These are phyloP conservation scores for Lodderomyces beijingensis DNA, from an alignment of 1,139 yeast species.

Conservation along the genomic window DNA sequence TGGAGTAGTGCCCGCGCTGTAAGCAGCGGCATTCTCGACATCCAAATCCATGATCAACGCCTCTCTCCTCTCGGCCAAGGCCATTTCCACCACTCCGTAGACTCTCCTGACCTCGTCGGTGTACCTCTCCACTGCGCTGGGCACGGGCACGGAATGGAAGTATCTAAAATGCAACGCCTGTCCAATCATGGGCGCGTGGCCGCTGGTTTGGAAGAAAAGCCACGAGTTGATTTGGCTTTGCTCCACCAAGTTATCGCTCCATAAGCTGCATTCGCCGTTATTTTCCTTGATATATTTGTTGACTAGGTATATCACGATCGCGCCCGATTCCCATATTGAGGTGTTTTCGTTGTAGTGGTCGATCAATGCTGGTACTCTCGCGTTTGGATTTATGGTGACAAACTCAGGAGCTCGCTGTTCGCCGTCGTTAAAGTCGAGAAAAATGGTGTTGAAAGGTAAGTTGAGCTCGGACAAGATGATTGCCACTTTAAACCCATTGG, in stretches of 20 bases:
- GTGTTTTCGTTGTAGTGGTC: slow-evolving; percentile 80
- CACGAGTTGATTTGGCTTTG: slow-evolving; percentile 86
- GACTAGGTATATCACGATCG: slow-evolving; percentile 75
- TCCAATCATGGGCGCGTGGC: slow-evolving; percentile 98
- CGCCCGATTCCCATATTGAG: slow-evolving; percentile 92
- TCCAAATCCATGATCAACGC: slow-evolving; percentile 87
- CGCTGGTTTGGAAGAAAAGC: slow-evolving; percentile 93
- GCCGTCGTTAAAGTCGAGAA: slow-evolving; percentile 81
- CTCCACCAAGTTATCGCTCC: slow-evolving; percentile 76
- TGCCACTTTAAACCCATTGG: slow-evolving; percentile 95
- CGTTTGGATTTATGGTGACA: slow-evolving; percentile 88
- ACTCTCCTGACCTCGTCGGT: slow-evolving; percentile 92
- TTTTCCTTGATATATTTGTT: slow-evolving; percentile 63
- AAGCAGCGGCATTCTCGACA: slow-evolving; percentile 83
- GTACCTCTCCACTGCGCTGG: slow-evolving; percentile 86
- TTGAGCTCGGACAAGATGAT: slow-evolving; percentile 82
- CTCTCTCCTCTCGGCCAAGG: slow-evolving; percentile 88
- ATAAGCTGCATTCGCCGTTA: slow-evolving; percentile 64
- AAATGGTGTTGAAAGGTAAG: slow-evolving; percentile 74
- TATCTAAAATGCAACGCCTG: slow-evolving; percentile 92
- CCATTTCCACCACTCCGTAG: slow-evolving; percentile 93
- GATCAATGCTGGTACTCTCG: slow-evolving; percentile 89
- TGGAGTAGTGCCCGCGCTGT: slow-evolving; percentile 86
- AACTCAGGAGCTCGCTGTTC: slow-evolving; percentile 94
- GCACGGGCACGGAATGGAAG: slow-evolving; percentile 83